Evolutionary conservation across 495 filamentous ascomycete genomes (phyloP).

Genomic region (Penicillium fimorum): DNA sequence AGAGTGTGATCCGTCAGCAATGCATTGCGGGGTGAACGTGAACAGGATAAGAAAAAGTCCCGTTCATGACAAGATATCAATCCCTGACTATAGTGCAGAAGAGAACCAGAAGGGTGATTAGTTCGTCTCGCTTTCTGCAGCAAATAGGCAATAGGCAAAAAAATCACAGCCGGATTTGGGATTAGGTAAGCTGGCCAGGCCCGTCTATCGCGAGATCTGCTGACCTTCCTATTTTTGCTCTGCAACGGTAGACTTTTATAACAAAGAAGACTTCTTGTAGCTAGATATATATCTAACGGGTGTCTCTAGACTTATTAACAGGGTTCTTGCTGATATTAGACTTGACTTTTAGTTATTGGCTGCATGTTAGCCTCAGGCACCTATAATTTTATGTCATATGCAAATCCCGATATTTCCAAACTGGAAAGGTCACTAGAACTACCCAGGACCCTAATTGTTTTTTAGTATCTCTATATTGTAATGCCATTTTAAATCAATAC

Average conservation of each 20-base stretch:
- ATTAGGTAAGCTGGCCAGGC: slow-evolving; percentile 5
- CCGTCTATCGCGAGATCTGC: slow-evolving; percentile 3
- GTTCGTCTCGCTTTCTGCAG: not conserved
- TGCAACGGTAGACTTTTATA: not conserved
- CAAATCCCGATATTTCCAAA: too few species aligned
- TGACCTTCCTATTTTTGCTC: slow-evolving; percentile 1
- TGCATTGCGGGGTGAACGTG: slow-evolving; percentile 6
- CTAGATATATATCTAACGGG: too few species aligned
- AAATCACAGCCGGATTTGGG: not conserved
- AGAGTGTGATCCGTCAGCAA: slow-evolving; percentile 5
- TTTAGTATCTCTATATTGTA: too few species aligned
- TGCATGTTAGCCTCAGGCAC: too few species aligned
- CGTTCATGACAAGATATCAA: slow-evolving; percentile 1
- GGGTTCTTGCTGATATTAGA: too few species aligned
- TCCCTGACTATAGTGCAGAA: slow-evolving; percentile 3
- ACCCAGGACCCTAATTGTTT: too few species aligned
- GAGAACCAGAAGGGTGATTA: slow-evolving; percentile 2
- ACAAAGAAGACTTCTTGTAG: too few species aligned
- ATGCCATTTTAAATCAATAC: too few species aligned
- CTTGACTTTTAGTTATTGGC: too few species aligned
- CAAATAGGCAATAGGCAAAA: slow-evolving; percentile 5
- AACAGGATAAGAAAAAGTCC: slow-evolving; percentile 3
- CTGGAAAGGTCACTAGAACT: too few species aligned
- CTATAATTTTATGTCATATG: too few species aligned
- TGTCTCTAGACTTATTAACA: too few species aligned